Conservation (phyloP, 768 basidiomycete genomes). For the Lenzites betulinus region DNA sequence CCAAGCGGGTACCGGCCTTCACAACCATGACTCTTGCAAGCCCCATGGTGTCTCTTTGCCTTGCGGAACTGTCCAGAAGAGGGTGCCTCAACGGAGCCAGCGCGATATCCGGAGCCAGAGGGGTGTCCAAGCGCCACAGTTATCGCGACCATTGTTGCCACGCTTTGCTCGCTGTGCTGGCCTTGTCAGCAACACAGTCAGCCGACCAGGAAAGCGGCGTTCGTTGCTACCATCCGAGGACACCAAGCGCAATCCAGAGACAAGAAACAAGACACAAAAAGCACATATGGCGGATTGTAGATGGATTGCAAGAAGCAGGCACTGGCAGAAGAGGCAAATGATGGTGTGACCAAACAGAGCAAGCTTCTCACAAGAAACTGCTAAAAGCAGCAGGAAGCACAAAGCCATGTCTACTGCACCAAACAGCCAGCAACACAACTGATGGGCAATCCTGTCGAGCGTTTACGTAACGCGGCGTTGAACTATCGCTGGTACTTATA, state of each 20-base stretch:
- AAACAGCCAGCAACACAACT: slow-evolving; percentile 8
- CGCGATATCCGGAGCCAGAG: too few species aligned
- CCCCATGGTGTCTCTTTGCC: too few species aligned
- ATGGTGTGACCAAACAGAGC: not conserved
- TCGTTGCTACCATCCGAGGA: not conserved
- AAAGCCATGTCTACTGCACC: slow-evolving; percentile 12
- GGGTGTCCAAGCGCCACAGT: too few species aligned
- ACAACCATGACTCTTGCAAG: too few species aligned
- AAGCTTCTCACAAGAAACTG: slow-evolving; percentile 5
- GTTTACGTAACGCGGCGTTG: slow-evolving; percentile 17
- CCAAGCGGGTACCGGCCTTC: too few species aligned
- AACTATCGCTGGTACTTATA: slow-evolving; percentile 11
- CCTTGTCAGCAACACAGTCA: not conserved
- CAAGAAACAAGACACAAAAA: slow-evolving; percentile 2
- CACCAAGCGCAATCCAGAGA: not conserved
- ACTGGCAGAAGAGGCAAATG: not conserved
- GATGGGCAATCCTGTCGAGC: slow-evolving; percentile 13
- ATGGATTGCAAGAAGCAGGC: not conserved
- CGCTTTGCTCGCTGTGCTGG: not conserved
- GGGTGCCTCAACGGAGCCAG: too few species aligned
- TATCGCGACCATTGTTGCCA: not conserved
- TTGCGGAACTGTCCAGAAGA: too few species aligned
- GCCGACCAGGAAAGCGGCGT: not conserved
- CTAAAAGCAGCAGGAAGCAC: slow-evolving; percentile 6
- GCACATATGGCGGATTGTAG: slow-evolving; percentile 8